Evolutionary conservation across 129 eudicot species (phyloP).

Genomic region (Centaurea solstitialis): DNA sequence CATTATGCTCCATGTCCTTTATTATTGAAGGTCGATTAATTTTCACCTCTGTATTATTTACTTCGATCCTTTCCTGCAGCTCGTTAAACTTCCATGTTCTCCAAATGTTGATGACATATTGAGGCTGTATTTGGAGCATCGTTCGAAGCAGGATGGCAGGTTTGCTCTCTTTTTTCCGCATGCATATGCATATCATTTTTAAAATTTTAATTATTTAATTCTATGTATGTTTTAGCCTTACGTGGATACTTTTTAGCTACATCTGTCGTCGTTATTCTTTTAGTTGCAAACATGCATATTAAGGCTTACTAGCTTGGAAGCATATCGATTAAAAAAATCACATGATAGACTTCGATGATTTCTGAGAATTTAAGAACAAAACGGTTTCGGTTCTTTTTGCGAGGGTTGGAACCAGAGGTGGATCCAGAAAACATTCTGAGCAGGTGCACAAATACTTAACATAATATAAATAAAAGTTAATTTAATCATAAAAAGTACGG

Average conservation of each 20-base stretch:
- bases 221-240: conserved; percentile 9
- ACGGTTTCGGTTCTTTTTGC: too few relatives aligned
- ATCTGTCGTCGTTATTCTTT: not conserved
- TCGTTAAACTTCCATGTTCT: conserved; percentile 72
- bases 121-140: conserved; percentile 48
- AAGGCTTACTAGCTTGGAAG: not conserved
- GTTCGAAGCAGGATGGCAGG: conserved; percentile 46
- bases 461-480: too few relatives aligned
- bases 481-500: too few relatives aligned
- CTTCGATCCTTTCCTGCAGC: conserved; percentile 39
- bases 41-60: conserved; percentile 1
- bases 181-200: not conserved
- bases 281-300: not conserved
- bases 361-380: too few relatives aligned
- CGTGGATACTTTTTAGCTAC: not conserved
- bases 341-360: too few relatives aligned
- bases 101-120: conserved; percentile 66
- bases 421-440: too few relatives aligned
- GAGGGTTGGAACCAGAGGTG: too few relatives aligned
- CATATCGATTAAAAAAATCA: too few relatives aligned
- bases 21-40: not conserved
- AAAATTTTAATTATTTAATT: not conserved
- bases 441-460: too few relatives aligned
- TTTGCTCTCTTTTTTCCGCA: conserved; percentile 3
- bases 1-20: not conserved